Base-by-base conservation (phyloP, 73 alveolate species). In the Blepharisma stoltei region DNA sequence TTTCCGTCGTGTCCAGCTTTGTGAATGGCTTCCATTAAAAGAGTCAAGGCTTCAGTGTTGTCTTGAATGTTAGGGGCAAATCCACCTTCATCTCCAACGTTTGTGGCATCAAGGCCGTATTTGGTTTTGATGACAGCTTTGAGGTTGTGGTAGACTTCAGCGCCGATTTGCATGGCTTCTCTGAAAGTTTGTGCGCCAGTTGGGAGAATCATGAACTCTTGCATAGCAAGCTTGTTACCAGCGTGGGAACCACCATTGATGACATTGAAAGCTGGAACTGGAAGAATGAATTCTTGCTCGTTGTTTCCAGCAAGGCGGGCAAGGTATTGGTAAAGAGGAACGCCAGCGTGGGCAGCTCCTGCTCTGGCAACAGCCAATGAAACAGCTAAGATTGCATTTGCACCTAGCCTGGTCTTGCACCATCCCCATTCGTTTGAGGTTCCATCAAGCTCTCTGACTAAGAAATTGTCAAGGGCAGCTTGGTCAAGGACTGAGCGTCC, bases 41-140 rank as follows among this genome's bases (percentile, higher is more conserved):
- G 89, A 50, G 85, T 89, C 49, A 96, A 87, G 53, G 98, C 96
- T 78, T 96, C 99, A 71, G 77, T 86, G 76, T 92, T 91, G 78
- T 95, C 96, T 71, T 93, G 88, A 84, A 93, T 92, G 41, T 93
- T 88, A 2, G 98, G 99, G 25, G 98, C 98, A 54, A 96, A 95
- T 67, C 98, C 99, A 38, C 99, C 99, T 83, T 95, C 99, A 68
- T 95, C 99, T n/a, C 99, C 99, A 38, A 96, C 99, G 69, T 93
- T 95, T 73, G 98, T 86, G 14, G 98, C 99, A 83, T 91, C 96
- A 54, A 77, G 86, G 70, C 99, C 99, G 82, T 91, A 95, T 89
- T 94, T 95, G 75, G 86, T 76, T 91, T 93, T 93, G 84, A 95
- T 82, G 85, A 93, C 96, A 65, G 87, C 77, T 81, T 92, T 86